phyloP scores from a whole-genome alignment of 495 filamentous ascomycete species.

The Lindgomyces ingoldianus region DNA sequence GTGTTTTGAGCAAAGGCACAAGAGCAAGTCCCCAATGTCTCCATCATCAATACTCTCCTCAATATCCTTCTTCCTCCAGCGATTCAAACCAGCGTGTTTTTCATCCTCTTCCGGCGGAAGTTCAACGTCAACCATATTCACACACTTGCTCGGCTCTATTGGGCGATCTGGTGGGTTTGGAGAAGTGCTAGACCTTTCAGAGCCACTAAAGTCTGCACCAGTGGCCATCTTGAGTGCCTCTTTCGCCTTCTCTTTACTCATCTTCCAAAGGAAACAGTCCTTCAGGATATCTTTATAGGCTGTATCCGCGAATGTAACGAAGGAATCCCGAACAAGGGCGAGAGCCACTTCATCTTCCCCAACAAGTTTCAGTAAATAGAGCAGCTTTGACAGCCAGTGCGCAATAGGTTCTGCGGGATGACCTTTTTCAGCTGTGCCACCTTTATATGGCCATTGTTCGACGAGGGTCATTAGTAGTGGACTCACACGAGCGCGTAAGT shows the following conservation, averaged over 20 bases:
- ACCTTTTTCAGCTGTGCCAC: conserved; percentile 46
- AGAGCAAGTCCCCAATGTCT: conserved; percentile 63
- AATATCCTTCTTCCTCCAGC: conserved; percentile 73
- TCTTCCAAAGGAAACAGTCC: conserved; percentile 28
- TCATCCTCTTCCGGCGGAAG: conserved; percentile 49
- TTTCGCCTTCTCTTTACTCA: conserved; percentile 31
- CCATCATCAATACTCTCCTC: conserved; percentile 75
- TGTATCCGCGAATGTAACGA: conserved; percentile 40
- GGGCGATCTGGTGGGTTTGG: conserved; percentile 15
- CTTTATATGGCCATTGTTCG: conserved; percentile 76
- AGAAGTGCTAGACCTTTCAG: conserved; percentile 17
- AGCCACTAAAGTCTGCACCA: conserved; percentile 30
- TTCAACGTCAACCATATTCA: conserved; percentile 13
- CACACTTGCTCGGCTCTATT: neutral
- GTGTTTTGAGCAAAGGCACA: conserved; percentile 73
- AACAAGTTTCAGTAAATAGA: conserved; percentile 49
- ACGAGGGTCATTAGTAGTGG: conserved; percentile 63
- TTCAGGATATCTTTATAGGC: conserved; percentile 19
- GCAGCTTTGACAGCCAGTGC: conserved; percentile 57
- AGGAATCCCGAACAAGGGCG: conserved; percentile 47
- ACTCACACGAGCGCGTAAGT: conserved; percentile 43
- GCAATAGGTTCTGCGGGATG: conserved; percentile 50
- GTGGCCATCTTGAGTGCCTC: conserved; percentile 21
- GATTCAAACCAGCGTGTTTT: conserved; percentile 60
- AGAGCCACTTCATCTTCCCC: conserved; percentile 51